Percentiles rank a stretch among this genome's conserved stretches.
These are phyloP conservation scores for Glycine tomentella DNA, from an alignment of 306 rosid species.

Conservation along the genomic window DNA sequence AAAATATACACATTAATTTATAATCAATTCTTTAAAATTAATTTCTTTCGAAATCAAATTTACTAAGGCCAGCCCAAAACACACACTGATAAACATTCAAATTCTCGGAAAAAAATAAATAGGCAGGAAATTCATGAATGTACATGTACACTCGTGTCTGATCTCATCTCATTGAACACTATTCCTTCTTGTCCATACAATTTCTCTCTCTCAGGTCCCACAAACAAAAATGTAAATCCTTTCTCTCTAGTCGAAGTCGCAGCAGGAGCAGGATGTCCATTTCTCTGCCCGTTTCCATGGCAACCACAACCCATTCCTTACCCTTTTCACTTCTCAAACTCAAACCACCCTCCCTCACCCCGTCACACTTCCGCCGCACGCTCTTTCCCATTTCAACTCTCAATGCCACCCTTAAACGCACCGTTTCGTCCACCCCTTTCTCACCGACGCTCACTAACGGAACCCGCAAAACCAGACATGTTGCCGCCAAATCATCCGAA, in stretches of 20 bases:
- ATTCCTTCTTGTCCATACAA: constrained; percentile 55
- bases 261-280: constrained; percentile 1
- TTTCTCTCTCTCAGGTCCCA: constrained; percentile 44
- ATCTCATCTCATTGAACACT: constrained; percentile 31
- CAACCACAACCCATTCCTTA: constrained; percentile 43
- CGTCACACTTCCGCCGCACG: not conserved
- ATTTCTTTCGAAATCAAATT: too few species aligned
- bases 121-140: not conserved
- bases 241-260: not conserved
- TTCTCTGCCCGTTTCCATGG: constrained; percentile 55
- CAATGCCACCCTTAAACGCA: constrained; percentile 8
- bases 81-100: too few species aligned
- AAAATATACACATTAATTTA: too few species aligned
- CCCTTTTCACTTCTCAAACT: constrained; percentile 45
- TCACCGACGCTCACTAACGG: constrained; percentile 49
- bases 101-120: too few species aligned
- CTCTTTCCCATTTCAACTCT: constrained; percentile 42
- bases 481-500: constrained; percentile 55
- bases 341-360: not conserved
- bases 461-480: constrained; percentile 40
- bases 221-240: constrained; percentile 34
- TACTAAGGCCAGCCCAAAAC: too few species aligned
- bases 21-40: too few species aligned
- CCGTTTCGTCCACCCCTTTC: constrained; percentile 35
- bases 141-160: not conserved